A percentile compares a stretch with the other conserved stretches of the same genome.
These are phyloP conservation scores for Hypoxylon sp. DNA, from an alignment of 2,329 filamentous ascomycete species.

Conservation along the genomic window DNA sequence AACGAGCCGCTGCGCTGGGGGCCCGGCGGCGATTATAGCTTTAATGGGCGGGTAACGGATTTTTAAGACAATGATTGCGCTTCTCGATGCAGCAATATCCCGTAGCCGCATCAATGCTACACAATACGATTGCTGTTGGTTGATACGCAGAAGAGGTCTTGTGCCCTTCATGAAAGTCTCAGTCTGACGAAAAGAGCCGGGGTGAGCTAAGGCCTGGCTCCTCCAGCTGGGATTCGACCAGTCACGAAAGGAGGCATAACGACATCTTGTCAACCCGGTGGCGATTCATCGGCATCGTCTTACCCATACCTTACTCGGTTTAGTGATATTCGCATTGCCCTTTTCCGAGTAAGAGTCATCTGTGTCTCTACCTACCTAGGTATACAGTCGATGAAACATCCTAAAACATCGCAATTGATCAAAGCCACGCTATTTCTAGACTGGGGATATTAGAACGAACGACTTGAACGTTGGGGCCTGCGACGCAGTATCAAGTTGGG, in stretches of 20 bases:
- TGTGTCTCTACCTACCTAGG: neutral
- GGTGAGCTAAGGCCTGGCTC: neutral
- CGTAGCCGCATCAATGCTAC: too few species aligned
- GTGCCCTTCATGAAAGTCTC: neutral
- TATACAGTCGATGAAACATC: neutral
- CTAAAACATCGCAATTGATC: neutral
- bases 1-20: constrained; percentile 96
- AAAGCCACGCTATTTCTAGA: neutral
- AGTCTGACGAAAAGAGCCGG: neutral
- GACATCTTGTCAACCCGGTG: neutral
- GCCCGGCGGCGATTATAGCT: constrained; percentile 83
- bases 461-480: too few species aligned
- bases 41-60: constrained; percentile 94
- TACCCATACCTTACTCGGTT: neutral
- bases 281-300: neutral
- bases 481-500: neutral
- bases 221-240: neutral
- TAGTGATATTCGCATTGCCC: neutral
- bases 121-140: neutral
- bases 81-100: too few species aligned
- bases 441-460: neutral
- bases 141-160: neutral
- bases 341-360: neutral
- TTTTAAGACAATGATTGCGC: constrained; percentile 65
- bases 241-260: neutral